Evolutionary conservation across 805 yeast genomes (phyloP), one percentile per base, ranked within the genome.

Genomic region (Torulaspora maleeae): DNA sequence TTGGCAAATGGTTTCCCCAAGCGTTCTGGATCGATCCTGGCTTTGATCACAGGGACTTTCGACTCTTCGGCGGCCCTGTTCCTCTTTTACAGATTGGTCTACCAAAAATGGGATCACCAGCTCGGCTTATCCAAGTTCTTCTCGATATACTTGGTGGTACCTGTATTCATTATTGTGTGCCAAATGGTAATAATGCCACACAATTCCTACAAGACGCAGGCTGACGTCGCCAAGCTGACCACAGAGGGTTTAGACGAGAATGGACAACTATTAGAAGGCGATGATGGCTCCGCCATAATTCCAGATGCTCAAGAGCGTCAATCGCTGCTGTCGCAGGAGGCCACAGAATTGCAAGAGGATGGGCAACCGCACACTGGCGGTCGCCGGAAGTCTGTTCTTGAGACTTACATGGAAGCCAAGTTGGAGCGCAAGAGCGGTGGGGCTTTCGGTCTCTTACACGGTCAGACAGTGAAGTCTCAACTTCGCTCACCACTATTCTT

Each of bases 61-160:
- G 97, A 91, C 64, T 76, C 95, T 0, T 86, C 95, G 1, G 80
- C 95, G n/a, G 96, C 95, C 0, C 74, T 90, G 38, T 90, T 90
- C 60, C 71, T 88, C 54, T 55, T 77, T 9, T 91, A 89, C 69
- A 71, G 95, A 55, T 49, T 88, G 13, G 57, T 76, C 10, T 89
- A 85, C 64, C 80, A 78, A 51, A 60, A 59, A 15, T 43, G 51
- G 29, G 34, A 43, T 12, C 44, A 49, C 1, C 49, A 54, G 8
- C 38, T 58, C 27, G 56, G 79, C 0, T 59, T 88, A 9, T 60
- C 71, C 16, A 69, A 62, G 32, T 90, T 90, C 64, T 91, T 91
- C 70, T 64, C 74, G 11, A 57, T 63, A 48, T 90, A 86, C 64
- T 61, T 86, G 56, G 56, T 79, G 6, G 93, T 90, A 5, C 98